Conservation (phyloP, 441 rosid genomes). For the Aquilaria agallochum region DNA sequence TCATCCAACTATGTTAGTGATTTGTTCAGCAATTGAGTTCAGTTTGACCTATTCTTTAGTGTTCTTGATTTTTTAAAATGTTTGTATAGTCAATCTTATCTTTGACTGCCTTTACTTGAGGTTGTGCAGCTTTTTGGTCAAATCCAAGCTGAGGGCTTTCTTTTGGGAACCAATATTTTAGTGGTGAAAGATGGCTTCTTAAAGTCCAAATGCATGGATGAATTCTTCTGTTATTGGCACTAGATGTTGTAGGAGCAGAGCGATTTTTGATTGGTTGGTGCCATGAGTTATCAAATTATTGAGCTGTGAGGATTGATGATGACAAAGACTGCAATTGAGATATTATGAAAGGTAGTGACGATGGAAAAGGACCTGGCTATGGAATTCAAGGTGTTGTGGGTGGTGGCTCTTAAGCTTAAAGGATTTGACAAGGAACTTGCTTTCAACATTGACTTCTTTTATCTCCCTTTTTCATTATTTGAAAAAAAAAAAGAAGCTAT, state of each 20-base stretch:
- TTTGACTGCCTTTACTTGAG: too few species aligned
- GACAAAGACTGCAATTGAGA: slow-evolving; percentile 90
- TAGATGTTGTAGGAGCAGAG: slow-evolving; percentile 64
- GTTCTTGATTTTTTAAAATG: too few species aligned
- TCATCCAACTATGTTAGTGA: too few species aligned
- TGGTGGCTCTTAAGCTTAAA: slow-evolving; percentile 57
- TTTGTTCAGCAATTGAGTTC: too few species aligned
- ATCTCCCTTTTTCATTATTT: background rate
- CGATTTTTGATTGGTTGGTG: slow-evolving; percentile 67
- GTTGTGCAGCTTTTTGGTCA: too few species aligned
- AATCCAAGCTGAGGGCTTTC: too few species aligned
- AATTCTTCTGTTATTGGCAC: slow-evolving; percentile 52
- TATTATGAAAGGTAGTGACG: slow-evolving; percentile 58
- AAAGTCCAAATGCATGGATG: too few species aligned
- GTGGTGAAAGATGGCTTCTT: too few species aligned
- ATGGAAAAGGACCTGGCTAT: slow-evolving; percentile 54
- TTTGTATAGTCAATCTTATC: too few species aligned
- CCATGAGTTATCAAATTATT: slow-evolving; percentile 63
- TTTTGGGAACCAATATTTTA: too few species aligned
- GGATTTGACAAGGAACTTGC: slow-evolving; percentile 90
- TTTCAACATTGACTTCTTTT: too few species aligned
- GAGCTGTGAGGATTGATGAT: slow-evolving; percentile 78
- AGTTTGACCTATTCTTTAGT: too few species aligned
- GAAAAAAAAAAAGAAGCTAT: background rate
- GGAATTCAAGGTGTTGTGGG: slow-evolving; percentile 42